A percentile compares a stretch with the other conserved stretches of the same genome.
Conservation (phyloP, 192 early-diverging fungal species). For the Dispira simplex region DNA sequence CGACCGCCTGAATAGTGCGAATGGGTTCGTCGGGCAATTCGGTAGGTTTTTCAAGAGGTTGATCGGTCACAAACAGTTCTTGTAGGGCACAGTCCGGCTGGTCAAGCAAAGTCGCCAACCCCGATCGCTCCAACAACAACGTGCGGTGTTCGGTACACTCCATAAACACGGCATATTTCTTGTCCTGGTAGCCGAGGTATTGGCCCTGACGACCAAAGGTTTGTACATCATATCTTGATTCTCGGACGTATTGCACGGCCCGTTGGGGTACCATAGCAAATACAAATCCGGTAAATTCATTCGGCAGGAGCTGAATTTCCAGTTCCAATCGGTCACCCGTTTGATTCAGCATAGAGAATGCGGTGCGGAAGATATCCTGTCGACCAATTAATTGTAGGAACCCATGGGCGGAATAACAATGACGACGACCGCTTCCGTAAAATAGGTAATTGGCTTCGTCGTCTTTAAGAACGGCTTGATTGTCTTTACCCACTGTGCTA, state of each 20-base stretch:
- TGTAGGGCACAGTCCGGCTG: slow-evolving; percentile 29
- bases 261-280: slow-evolving; percentile 49
- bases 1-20: slow-evolving; percentile 9
- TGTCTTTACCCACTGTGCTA: slow-evolving; percentile 44
- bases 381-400: slow-evolving; percentile 28
- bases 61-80: slow-evolving; percentile 39
- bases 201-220: slow-evolving; percentile 20
- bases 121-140: slow-evolving; percentile 29
- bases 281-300: slow-evolving; percentile 35
- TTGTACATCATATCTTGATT: slow-evolving; percentile 45
- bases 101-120: slow-evolving; percentile 27
- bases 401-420: slow-evolving; percentile 53
- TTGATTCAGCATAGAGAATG: slow-evolving; percentile 20
- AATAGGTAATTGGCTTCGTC: slow-evolving; percentile 58
- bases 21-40: slow-evolving; percentile 14
- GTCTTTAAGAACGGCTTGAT: slow-evolving; percentile 38
- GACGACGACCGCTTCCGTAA: slow-evolving; percentile 56
- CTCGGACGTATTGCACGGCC: slow-evolving; percentile 32
- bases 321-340: slow-evolving; percentile 19
- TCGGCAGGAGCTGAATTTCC: slow-evolving; percentile 27
- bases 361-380: slow-evolving; percentile 25
- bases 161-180: slow-evolving; percentile 31
- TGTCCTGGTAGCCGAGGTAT: slow-evolving; percentile 7
- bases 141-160: slow-evolving; percentile 37
- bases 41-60: slow-evolving; percentile 38